A percentile compares a stretch with the other conserved stretches of the same genome.
These are phyloP conservation scores for Cutaneotrichosporon dermatis DNA, from an alignment of 1,284 basidiomycete species.

Conservation along the genomic window DNA sequence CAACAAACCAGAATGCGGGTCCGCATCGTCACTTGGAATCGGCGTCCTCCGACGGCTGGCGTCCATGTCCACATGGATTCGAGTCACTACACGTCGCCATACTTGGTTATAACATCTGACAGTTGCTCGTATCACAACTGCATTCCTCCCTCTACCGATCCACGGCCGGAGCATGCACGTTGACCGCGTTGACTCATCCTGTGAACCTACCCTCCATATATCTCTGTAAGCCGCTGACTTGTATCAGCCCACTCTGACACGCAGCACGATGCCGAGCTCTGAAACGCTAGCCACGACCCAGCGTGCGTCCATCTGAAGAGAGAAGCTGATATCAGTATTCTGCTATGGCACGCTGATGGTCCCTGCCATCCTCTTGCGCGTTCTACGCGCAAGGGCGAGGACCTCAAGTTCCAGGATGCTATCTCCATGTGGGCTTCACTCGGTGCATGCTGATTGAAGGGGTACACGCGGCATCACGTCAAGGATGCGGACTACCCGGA, in stretches of 20 bases:
- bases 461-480: conserved; percentile 71
- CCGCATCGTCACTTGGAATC: no score
- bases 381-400: conserved; percentile 59
- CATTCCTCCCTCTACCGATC: no score
- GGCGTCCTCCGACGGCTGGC: no score
- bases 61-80: no score
- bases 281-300: conserved; percentile 1
- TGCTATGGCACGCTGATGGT: conserved; percentile 83
- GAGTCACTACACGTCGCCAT: no score
- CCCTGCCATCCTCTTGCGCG: conserved; percentile 61
- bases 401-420: conserved; percentile 59
- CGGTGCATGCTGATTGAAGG: conserved; percentile 49
- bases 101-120: no score
- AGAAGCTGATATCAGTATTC: conserved; percentile 55
- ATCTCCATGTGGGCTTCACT: conserved; percentile 50
- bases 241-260: neutral
- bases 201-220: neutral
- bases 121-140: no score
- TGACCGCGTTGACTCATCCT: neutral
- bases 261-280: conserved; percentile 11
- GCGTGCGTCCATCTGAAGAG: conserved; percentile 1
- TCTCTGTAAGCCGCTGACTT: neutral
- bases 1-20: neutral
- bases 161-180: neutral
- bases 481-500: conserved; percentile 65